These are phyloP conservation scores for Coccomyxa subellipsoidea DNA, from an alignment of 163 green algal species.

Conservation along the genomic window DNA sequence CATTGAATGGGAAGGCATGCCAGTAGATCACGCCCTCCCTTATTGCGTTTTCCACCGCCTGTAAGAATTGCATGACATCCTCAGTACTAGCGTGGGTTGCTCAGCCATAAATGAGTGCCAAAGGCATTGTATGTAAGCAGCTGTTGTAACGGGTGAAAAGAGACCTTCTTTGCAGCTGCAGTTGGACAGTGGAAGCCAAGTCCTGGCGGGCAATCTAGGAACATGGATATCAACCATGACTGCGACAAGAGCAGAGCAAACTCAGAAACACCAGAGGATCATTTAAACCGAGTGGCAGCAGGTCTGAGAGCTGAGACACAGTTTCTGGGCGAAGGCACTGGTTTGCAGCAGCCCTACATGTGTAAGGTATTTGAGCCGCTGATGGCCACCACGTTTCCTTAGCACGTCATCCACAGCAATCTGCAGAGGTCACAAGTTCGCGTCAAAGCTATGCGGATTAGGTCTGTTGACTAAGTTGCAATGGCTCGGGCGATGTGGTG, in stretches of 20 bases:
- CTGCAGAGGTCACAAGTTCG: background rate
- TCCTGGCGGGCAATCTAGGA: slow-evolving; percentile 52
- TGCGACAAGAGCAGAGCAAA: slow-evolving; percentile 18
- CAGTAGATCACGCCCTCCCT: slow-evolving; percentile 44
- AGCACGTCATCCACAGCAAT: slow-evolving; percentile 4
- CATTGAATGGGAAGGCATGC: slow-evolving; percentile 68
- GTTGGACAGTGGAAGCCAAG: slow-evolving; percentile 57
- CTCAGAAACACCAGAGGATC: background rate
- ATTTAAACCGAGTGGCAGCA: too few relatives aligned
- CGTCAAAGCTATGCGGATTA: background rate
- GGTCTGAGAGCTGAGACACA: background rate
- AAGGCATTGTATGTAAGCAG: too few relatives aligned
- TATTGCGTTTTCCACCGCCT: slow-evolving; percentile 22
- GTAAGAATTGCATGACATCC: too few relatives aligned
- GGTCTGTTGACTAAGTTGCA: background rate
- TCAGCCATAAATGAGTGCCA: too few relatives aligned
- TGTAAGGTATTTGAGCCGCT: background rate
- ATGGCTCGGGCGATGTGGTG: background rate
- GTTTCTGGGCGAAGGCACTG: background rate
- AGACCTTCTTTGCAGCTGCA: background rate
- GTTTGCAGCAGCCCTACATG: background rate
- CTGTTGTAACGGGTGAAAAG: too few relatives aligned
- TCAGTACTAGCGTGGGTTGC: too few relatives aligned
- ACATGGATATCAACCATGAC: slow-evolving; percentile 57
- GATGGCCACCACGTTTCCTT: background rate